Conservation (phyloP, 1,284 basidiomycete genomes). For the Athelia psychrophila region DNA sequence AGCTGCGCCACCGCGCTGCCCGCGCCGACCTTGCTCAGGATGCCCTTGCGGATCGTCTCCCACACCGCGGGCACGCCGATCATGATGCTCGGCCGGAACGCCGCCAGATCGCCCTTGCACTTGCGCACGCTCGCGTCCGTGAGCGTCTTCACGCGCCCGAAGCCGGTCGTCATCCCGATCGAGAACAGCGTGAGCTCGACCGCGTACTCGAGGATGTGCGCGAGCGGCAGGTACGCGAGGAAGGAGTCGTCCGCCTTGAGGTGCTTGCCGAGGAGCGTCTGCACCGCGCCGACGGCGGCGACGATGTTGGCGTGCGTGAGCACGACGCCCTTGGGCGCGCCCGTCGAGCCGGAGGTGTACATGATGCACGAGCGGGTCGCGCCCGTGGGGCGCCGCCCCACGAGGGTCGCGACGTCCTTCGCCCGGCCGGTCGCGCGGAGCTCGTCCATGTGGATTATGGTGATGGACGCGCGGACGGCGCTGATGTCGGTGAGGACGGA, state of each 20-base stretch:
- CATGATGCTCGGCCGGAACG: slow-evolving; percentile 84
- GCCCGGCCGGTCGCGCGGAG: slow-evolving; percentile 62
- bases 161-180: slow-evolving; percentile 79
- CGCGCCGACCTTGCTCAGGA: slow-evolving; percentile 74
- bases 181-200: slow-evolving; percentile 70
- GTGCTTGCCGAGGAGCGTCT: slow-evolving; percentile 75
- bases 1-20: slow-evolving; percentile 68
- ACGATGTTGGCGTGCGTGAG: slow-evolving; percentile 89
- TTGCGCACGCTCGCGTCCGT: slow-evolving; percentile 89
- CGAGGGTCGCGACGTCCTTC: slow-evolving; percentile 49
- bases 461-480: slow-evolving; percentile 49
- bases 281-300: slow-evolving; percentile 80
- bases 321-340: slow-evolving; percentile 91
- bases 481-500: slow-evolving; percentile 58
- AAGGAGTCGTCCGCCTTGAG: slow-evolving; percentile 68
- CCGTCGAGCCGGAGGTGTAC: slow-evolving; percentile 96
- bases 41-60: slow-evolving; percentile 93
- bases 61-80: slow-evolving; percentile 91
- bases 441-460: slow-evolving; percentile 67
- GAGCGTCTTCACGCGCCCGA: slow-evolving; percentile 94
- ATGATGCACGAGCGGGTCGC: slow-evolving; percentile 88
- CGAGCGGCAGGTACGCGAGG: slow-evolving; percentile 91
- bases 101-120: slow-evolving; percentile 86
- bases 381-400: slow-evolving; percentile 52
- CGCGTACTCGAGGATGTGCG: slow-evolving; percentile 87